A percentile compares a stretch with the other conserved stretches of the same genome.
These are phyloP conservation scores for Silybum marianum DNA, from an alignment of 129 eudicot species.

Conservation along the genomic window DNA sequence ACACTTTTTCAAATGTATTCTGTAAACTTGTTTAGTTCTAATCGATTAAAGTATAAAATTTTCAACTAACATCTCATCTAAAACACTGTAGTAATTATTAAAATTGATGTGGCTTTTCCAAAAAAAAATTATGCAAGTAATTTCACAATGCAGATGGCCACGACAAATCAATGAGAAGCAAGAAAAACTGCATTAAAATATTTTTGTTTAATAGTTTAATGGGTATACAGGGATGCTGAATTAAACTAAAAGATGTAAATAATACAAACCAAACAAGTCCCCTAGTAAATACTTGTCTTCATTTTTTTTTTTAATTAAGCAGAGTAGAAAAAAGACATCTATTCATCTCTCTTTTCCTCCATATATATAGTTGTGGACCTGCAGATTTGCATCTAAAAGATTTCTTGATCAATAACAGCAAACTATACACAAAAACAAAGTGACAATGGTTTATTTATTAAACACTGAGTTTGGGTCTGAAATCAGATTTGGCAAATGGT, in stretches of 20 bases:
- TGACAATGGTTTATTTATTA: slow-evolving; percentile 24
- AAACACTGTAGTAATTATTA: not conserved
- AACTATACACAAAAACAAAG: not conserved
- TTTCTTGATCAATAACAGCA: not conserved
- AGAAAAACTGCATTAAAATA: not conserved
- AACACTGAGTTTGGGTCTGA: slow-evolving; percentile 81
- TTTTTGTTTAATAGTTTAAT: no score
- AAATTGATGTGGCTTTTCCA: not conserved
- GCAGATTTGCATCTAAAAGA: not conserved
- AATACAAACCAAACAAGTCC: not conserved
- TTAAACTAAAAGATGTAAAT: not conserved
- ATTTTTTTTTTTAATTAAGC: not conserved
- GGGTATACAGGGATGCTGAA: not conserved
- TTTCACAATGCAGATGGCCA: no score
- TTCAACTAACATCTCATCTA: not conserved
- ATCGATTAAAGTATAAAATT: no score
- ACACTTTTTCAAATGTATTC: no score
- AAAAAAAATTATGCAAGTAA: not conserved
- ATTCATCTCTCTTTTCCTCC: slow-evolving; percentile 1
- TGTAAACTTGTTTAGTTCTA: not conserved
- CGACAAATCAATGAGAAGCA: no score
- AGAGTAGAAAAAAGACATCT: not conserved
- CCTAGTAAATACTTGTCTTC: not conserved
- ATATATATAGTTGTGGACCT: not conserved
- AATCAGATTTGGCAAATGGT: slow-evolving; percentile 51